phyloP scores from a whole-genome alignment of 345 rosid genomes.

The Arabidopsis suecica region DNA sequence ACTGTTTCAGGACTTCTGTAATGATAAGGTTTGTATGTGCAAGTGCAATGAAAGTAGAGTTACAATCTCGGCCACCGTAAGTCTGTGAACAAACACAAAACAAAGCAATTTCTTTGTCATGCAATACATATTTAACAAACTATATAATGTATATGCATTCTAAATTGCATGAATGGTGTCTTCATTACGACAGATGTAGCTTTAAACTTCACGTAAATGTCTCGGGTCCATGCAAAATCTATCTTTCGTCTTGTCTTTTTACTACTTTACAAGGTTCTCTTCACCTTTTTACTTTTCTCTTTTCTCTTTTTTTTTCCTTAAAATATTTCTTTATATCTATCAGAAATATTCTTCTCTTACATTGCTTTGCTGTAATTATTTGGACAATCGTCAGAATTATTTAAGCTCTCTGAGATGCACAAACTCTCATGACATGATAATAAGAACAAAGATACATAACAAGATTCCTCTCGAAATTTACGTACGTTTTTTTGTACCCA shows the following conservation, averaged over 20 bases:
- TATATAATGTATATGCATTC: not conserved
- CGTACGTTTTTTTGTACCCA: slow-evolving; percentile 45
- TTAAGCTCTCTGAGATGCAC: slow-evolving; percentile 44
- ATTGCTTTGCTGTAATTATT: slow-evolving; percentile 21
- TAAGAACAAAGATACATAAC: slow-evolving; percentile 33
- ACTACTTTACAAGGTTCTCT: slow-evolving; percentile 47
- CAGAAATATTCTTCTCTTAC: slow-evolving; percentile 27
- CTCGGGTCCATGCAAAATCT: slow-evolving; percentile 61
- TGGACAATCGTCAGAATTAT: slow-evolving; percentile 40
- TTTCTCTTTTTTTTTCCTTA: not conserved
- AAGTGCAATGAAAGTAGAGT: not conserved
- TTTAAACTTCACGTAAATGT: slow-evolving; percentile 50
- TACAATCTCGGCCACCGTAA: not conserved
- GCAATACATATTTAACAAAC: not conserved
- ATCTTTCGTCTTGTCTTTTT: slow-evolving; percentile 52
- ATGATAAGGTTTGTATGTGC: not conserved
- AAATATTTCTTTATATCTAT: not conserved
- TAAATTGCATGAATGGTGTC: slow-evolving; percentile 40
- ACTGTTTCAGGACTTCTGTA: slow-evolving; percentile 8
- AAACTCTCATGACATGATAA: slow-evolving; percentile 50
- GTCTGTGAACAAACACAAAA: not conserved
- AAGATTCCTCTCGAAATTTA: slow-evolving; percentile 46
- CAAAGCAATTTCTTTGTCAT: not conserved
- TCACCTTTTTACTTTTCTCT: slow-evolving; percentile 36
- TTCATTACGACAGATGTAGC: slow-evolving; percentile 42